Conservation (phyloP, 2,329 filamentous ascomycete species). For the Hirsutella minnesotensis region DNA sequence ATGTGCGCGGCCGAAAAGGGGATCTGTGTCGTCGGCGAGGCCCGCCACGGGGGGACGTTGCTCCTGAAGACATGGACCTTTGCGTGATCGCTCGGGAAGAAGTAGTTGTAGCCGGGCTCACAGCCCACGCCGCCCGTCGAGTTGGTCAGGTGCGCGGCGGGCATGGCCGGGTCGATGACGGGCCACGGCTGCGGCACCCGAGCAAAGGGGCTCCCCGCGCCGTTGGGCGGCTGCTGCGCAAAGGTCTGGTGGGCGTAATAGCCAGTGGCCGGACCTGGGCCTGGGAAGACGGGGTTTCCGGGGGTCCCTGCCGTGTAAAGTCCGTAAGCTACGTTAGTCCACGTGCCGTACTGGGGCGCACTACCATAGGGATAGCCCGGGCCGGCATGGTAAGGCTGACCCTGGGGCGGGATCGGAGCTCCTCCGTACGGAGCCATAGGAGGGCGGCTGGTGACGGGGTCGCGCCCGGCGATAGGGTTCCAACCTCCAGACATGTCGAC, state of each 20-base stretch:
- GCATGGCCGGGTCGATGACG: slow-evolving; percentile 29
- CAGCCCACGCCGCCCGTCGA: slow-evolving; percentile 44
- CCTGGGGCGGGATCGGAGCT: slow-evolving; percentile 19
- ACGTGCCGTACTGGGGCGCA: slow-evolving; percentile 10
- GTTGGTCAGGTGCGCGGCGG: slow-evolving; percentile 43
- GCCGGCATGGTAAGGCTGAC: slow-evolving; percentile 24
- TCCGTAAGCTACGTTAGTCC: slow-evolving; percentile 15
- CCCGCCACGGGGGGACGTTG: slow-evolving; percentile 39
- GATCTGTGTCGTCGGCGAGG: slow-evolving; percentile 27
- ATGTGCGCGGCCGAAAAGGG: slow-evolving; percentile 39
- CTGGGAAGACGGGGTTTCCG: slow-evolving; percentile 1
- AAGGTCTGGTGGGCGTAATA: slow-evolving; percentile 15
- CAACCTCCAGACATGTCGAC: slow-evolving; percentile 24
- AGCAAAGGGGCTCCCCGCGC: slow-evolving; percentile 19
- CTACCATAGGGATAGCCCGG: slow-evolving; percentile 21
- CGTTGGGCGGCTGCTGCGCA: slow-evolving; percentile 26
- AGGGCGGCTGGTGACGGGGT: slow-evolving; percentile 20
- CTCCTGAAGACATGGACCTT: slow-evolving; percentile 48
- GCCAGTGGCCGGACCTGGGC: slow-evolving; percentile 10
- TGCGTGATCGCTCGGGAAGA: slow-evolving; percentile 45
- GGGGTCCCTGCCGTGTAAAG: slow-evolving; percentile 9
- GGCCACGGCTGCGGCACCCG: slow-evolving; percentile 32
- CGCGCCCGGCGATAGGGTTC: slow-evolving; percentile 27
- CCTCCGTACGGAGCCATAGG: slow-evolving; percentile 20
- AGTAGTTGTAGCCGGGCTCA: slow-evolving; percentile 52